Base-by-base conservation (phyloP, 2,329 filamentous ascomycete species). In the Parasarocladium wereldwijsianum region DNA sequence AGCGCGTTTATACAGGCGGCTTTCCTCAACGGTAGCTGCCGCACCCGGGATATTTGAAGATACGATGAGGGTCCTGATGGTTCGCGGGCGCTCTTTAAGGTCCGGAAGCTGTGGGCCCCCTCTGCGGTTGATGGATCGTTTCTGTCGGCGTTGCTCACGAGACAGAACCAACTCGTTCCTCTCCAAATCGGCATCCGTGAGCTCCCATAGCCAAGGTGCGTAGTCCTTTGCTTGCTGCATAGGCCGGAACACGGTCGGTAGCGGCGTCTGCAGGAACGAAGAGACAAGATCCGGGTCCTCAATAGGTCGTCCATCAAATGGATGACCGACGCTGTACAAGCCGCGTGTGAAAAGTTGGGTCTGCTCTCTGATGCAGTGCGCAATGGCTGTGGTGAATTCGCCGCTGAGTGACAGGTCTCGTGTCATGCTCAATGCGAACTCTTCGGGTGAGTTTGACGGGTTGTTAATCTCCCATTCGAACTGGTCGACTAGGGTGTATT, bases 401-500 rank as follows among this genome's bases (percentile, higher is more conserved):
- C 90, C 90, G 1, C 83, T 84, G 12, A 98, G 66, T 4, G 86
- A 86, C 16, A 98, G 66, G 45, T 98, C 90, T 35, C 75, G 72
- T 1, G 86, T 76, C 83, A 96, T 93, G 48, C 76, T 76, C 36
- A 71, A 64, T 16, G 90, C 90, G 51, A 98, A 98, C 34, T 93
- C 84, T 55, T 98, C 90, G 3, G 90, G 85, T 0, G 81, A 92
- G 51, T 98, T 98, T 32, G 78, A 60, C 0, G 86, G 80, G 50
- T 93, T 92, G 55, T 96, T 96, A 49, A 96, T 85, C 43, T 98
- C 90, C 90, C 90, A 98, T 54, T 98, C 90, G 37, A 98, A 96
- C 50, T 96, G 90, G 46, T 98, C 90, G 20, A 94, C 78, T 16
- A 98, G 64, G 0, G 86, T 96, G 47, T 93, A 83, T 38, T 83